Base-by-base conservation (phyloP, 1,139 yeast genomes). In the Kurtzmaniella quercitrusa region DNA sequence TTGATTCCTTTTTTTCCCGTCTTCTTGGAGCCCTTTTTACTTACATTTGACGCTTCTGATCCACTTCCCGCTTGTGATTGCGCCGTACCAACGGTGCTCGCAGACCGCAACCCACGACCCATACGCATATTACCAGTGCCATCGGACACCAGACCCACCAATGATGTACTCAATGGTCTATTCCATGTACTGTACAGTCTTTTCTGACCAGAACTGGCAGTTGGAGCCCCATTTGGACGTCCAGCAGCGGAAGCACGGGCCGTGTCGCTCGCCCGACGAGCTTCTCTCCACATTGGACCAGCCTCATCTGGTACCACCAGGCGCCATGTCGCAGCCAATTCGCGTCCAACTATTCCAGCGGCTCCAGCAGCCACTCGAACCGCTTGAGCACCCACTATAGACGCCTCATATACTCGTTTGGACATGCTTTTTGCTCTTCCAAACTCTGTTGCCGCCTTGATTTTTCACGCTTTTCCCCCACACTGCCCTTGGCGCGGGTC, bases 171-270 rank as follows among this genome's bases (percentile, higher is more conserved):
- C 30, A 26, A 26, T 49, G 8, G 45, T 37, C 23, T 46, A 41
- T 28, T 32, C 26, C 34, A 3, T 4, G 34, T 40, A 42, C 36
- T 38, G 33, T 41, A 42, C 33, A 22, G 45, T 38, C 32, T 38
- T 42, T 39, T 42, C 38, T 34, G 36, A 9, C 18, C 34, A 5
- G 18, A 14, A 20, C 32, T 32, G 11, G 33, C 12, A 15, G 38
- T 7, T 21, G 28, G 14, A n/a, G 17, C 19, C 3, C 15, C 38
- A 15, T n/a, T n/a, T n/a, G 38, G 21, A 4, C 18, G 33, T 7
- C 26, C 34, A 14, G 21, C 16, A 36, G 38, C 32, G 12, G 38
- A 9, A 9, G 5, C 38, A 36, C 38, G 43, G 39, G 37, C 37
- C 6, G 19, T 15, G 35, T 39, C 37, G 14, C 37, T 34, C 23